These are phyloP conservation scores for Polyporus arcularius DNA, from an alignment of 768 basidiomycete genomes.

Conservation along the genomic window DNA sequence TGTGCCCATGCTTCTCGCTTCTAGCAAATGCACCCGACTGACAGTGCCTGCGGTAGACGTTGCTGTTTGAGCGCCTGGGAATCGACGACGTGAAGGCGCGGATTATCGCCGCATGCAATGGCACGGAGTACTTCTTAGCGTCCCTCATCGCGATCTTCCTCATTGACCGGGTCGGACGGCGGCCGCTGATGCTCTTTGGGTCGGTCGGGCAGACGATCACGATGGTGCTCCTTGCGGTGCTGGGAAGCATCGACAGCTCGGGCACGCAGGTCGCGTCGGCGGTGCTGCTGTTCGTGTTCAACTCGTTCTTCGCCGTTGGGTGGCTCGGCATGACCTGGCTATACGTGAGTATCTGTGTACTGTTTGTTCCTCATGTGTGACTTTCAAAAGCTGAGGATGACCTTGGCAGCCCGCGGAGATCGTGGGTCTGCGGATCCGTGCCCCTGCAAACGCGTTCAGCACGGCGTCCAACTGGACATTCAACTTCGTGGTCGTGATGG, in stretches of 20 bases:
- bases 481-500: constrained; percentile 63
- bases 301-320: constrained; percentile 68
- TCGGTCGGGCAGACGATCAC: constrained; percentile 59
- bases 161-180: constrained; percentile 73
- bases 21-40: constrained; percentile 18
- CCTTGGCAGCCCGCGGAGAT: constrained; percentile 59
- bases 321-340: constrained; percentile 77
- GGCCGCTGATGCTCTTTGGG: constrained; percentile 71
- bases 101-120: constrained; percentile 66
- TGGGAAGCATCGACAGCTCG: constrained; percentile 51
- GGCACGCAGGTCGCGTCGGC: constrained; percentile 53
- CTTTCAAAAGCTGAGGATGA: background rate
- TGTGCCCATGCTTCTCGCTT: constrained; percentile 29
- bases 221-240: constrained; percentile 60
- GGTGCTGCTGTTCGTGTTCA: constrained; percentile 67
- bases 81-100: constrained; percentile 58
- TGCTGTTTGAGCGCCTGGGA: constrained; percentile 60
- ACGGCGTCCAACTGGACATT: constrained; percentile 57
- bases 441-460: constrained; percentile 63
- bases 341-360: constrained; percentile 42
- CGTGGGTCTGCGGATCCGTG: constrained; percentile 60
- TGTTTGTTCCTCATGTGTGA: constrained; percentile 2
- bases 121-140: constrained; percentile 71
- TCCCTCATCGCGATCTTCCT: constrained; percentile 71
- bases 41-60: constrained; percentile 41